Evolutionary conservation across 805 yeast species (phyloP).

Genomic region (Groenewaldozyma salmanticensis): DNA sequence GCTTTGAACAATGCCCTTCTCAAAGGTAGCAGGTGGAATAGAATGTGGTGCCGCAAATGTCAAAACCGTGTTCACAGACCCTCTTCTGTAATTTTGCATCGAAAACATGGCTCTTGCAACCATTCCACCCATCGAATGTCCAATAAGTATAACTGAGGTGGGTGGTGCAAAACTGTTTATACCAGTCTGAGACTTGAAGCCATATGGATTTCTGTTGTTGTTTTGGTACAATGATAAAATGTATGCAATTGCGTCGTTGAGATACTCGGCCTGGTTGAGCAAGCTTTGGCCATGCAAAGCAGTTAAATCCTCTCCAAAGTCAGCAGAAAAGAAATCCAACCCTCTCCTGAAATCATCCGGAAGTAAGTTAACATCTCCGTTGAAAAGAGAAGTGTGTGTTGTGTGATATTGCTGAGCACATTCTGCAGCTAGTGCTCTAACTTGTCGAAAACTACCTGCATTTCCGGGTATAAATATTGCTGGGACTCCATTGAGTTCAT

Average conservation of each 20-base stretch:
- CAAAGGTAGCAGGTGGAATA: slow-evolving; percentile 87
- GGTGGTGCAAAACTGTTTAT: slow-evolving; percentile 33
- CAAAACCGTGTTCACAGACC: slow-evolving; percentile 71
- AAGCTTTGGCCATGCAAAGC: slow-evolving; percentile 94
- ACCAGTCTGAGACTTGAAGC: slow-evolving; percentile 12
- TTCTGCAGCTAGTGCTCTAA: slow-evolving; percentile 75
- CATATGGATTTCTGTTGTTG: background rate
- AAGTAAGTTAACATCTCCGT: background rate
- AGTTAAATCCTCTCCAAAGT: slow-evolving; percentile 91
- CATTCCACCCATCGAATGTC: slow-evolving; percentile 97
- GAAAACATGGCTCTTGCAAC: slow-evolving; percentile 82
- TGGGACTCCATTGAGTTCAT: slow-evolving; percentile 64
- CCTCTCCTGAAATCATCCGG: slow-evolving; percentile 1
- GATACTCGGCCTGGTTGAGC: slow-evolving; percentile 85
- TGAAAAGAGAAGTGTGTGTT: background rate
- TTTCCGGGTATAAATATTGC: slow-evolving; percentile 87
- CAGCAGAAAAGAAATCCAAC: slow-evolving; percentile 86
- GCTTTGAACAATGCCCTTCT: slow-evolving; percentile 69
- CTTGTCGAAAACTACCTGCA: slow-evolving; percentile 85
- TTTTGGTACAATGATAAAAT: slow-evolving; percentile 58
- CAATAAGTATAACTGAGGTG: slow-evolving; percentile 64
- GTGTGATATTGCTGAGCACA: slow-evolving; percentile 45
- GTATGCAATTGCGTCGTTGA: slow-evolving; percentile 77
- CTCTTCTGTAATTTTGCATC: slow-evolving; percentile 59
- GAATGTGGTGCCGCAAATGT: slow-evolving; percentile 90